Evolutionary conservation across 2,329 filamentous ascomycete genomes (phyloP).

Genomic region (Pseudocercospora macadamiae): DNA sequence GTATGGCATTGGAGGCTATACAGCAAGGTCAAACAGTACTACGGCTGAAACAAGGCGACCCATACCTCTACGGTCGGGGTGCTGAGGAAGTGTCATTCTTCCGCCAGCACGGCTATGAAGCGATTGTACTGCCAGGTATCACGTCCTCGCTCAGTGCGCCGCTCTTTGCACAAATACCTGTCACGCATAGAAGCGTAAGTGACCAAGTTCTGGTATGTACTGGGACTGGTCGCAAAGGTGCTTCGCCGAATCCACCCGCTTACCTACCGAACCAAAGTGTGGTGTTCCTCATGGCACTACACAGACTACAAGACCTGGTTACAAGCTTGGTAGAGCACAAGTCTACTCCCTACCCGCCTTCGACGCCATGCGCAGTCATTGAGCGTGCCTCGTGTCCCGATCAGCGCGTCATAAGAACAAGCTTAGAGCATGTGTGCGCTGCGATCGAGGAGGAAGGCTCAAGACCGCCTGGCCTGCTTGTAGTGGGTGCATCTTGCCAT

Average conservation of each 20-base stretch:
- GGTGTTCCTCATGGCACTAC: slow-evolving; percentile 93
- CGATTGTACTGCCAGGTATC: slow-evolving; percentile 80
- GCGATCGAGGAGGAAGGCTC: slow-evolving; percentile 90
- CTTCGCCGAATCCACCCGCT: slow-evolving; percentile 76
- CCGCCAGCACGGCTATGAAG: slow-evolving; percentile 66
- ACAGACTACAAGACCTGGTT: slow-evolving; percentile 76
- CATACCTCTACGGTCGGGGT: slow-evolving; percentile 92
- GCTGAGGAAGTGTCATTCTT: slow-evolving; percentile 93
- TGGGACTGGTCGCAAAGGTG: slow-evolving; percentile 89
- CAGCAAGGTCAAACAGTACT: slow-evolving; percentile 76
- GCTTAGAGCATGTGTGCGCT: slow-evolving; percentile 73
- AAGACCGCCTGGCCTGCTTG: slow-evolving; percentile 82
- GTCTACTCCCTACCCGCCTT: slow-evolving; percentile 52
- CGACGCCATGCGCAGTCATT: slow-evolving; percentile 88
- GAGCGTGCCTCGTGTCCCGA: slow-evolving; percentile 93
- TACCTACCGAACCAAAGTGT: slow-evolving; percentile 78
- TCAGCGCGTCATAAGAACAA: slow-evolving; percentile 88
- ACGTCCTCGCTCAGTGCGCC: slow-evolving; percentile 86
- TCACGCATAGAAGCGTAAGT: slow-evolving; percentile 84
- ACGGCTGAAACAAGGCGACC: slow-evolving; percentile 92
- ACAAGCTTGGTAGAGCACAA: slow-evolving; percentile 63
- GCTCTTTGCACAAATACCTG: slow-evolving; percentile 83
- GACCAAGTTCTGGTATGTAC: slow-evolving; percentile 97
- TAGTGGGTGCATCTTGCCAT: slow-evolving; percentile 82
- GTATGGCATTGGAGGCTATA: slow-evolving; percentile 72